These are phyloP conservation scores for Coniochaeta hoffmannii DNA, from an alignment of 2,329 filamentous ascomycete genomes.

Conservation along the genomic window DNA sequence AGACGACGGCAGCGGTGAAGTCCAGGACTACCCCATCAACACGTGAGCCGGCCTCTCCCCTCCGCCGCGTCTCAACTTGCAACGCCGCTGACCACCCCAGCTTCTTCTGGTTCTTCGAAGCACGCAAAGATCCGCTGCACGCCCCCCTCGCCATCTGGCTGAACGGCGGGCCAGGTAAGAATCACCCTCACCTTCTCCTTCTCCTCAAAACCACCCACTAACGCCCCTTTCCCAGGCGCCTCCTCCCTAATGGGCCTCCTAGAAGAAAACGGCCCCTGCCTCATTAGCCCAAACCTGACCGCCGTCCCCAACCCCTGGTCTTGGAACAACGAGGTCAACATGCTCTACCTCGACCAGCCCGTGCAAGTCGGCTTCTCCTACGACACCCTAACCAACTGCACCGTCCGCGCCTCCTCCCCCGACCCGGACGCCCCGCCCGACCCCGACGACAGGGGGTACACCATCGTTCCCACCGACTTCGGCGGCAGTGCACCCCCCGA, in stretches of 20 bases:
- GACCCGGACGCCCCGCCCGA: slow-evolving; percentile 14
- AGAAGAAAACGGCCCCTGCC: slow-evolving; percentile 45
- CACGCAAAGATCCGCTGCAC: slow-evolving; percentile 16
- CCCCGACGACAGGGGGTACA: slow-evolving; percentile 8
- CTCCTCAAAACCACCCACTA: too few relatives aligned
- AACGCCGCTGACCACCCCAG: slow-evolving; percentile 12
- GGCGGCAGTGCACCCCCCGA: slow-evolving; percentile 27
- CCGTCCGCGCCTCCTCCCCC: neutral
- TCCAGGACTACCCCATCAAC: slow-evolving; percentile 29
- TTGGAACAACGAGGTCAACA: slow-evolving; percentile 53
- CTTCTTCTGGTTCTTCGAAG: slow-evolving; percentile 29
- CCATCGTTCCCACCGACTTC: slow-evolving; percentile 19
- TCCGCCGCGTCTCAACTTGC: neutral
- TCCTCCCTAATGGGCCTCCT: slow-evolving; percentile 33
- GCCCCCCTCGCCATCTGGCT: slow-evolving; percentile 46
- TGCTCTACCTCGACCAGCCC: slow-evolving; percentile 58
- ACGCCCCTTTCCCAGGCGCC: too few relatives aligned
- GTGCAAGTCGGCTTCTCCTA: slow-evolving; percentile 20
- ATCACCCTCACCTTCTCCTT: too few relatives aligned
- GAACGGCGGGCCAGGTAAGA: slow-evolving; percentile 49
- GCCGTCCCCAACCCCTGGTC: slow-evolving; percentile 46
- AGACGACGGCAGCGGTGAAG: slow-evolving; percentile 25
- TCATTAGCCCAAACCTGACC: slow-evolving; percentile 31
- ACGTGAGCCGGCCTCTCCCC: slow-evolving; percentile 21
- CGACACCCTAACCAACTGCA: slow-evolving; percentile 14